phyloP scores from a whole-genome alignment of 176 grass and related monocot species.

The Musa schizocarpa region DNA sequence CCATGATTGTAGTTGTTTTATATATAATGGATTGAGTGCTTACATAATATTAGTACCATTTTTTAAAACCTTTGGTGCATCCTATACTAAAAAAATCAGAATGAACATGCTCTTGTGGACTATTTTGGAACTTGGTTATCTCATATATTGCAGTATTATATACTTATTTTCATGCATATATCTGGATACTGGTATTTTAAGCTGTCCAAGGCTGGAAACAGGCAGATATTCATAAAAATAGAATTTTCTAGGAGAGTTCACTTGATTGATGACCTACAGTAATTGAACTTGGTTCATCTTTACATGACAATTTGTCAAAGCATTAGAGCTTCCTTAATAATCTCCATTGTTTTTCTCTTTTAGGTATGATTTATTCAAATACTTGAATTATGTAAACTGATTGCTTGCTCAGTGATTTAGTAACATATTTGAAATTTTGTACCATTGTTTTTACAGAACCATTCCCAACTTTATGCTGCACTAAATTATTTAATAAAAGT shows the following conservation, averaged over 20 bases:
- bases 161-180: background rate
- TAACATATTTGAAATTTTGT: background rate
- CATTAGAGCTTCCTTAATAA: background rate
- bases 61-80: background rate
- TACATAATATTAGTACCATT: no score
- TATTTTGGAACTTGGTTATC: background rate
- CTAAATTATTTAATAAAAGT: background rate
- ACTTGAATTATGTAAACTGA: no score
- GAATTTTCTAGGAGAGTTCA: background rate
- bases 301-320: background rate
- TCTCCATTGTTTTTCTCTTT: background rate
- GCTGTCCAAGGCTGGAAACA: background rate
- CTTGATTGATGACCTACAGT: background rate
- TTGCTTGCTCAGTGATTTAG: background rate
- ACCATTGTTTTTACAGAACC: background rate
- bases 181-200: background rate
- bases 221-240: background rate
- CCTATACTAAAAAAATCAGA: background rate
- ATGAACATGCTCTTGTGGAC: background rate
- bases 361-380: no score
- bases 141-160: background rate
- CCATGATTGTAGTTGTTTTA: no score
- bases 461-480: background rate
- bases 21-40: no score
- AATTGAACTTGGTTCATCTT: background rate